Percentiles rank a stretch among this genome's conserved stretches.
Conservation (phyloP, 148 eudicot genomes). For the Gaultheria prostrata region DNA sequence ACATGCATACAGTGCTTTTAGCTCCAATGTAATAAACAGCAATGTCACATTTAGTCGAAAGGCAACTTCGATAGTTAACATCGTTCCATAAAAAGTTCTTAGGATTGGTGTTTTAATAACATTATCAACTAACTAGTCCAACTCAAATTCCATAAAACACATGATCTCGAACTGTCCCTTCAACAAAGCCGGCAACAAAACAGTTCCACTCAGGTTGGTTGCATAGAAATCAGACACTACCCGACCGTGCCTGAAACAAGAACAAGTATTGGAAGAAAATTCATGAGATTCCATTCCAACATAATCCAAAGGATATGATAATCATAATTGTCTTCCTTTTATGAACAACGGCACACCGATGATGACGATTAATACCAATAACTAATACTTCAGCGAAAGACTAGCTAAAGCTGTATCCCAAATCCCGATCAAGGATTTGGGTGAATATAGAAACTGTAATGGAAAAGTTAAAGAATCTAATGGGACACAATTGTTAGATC, state of each 20-base stretch:
- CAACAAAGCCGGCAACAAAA: conserved; percentile 1
- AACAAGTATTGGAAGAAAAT: neutral
- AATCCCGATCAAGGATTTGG: neutral
- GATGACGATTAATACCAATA: neutral
- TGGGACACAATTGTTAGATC: neutral
- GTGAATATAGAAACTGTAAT: neutral
- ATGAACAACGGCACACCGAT: neutral
- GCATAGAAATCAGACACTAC: conserved; percentile 6
- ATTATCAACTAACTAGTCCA: neutral
- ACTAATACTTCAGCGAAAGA: neutral
- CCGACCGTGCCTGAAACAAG: conserved; percentile 18
- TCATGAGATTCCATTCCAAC: neutral
- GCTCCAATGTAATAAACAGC: neutral
- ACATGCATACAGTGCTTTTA: neutral
- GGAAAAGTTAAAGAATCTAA: neutral
- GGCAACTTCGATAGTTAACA: neutral
- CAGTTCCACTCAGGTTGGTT: neutral
- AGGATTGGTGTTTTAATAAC: neutral
- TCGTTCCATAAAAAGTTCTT: neutral
- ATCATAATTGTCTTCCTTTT: neutral
- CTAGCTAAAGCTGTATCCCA: neutral
- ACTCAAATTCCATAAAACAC: neutral
- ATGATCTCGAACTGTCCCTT: neutral
- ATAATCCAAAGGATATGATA: neutral
- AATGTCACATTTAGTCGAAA: neutral